A percentile compares a stretch with the other conserved stretches of the same genome.
Evolutionary conservation across 2,329 filamentous ascomycete species (phyloP).

Genomic region (Scopulariopsis brevicaulis): DNA sequence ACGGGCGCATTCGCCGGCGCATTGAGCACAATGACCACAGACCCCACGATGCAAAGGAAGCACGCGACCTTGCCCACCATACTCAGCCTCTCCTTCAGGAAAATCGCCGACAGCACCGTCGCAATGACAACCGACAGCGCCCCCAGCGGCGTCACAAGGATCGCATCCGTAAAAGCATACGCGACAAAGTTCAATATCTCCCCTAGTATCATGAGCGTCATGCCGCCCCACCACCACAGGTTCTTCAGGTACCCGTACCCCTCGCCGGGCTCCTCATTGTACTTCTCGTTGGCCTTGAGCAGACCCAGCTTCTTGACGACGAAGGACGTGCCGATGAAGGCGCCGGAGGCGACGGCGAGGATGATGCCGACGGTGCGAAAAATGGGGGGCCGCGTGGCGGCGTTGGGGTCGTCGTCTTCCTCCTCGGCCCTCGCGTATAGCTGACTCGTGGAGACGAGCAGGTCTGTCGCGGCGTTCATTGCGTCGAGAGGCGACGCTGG

Average conservation of each 20-base stretch:
- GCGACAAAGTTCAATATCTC: constrained; percentile 97
- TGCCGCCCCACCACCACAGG: constrained; percentile 86
- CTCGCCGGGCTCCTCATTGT: constrained; percentile 89
- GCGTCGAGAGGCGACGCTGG: not conserved
- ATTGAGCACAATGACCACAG: constrained; percentile 89
- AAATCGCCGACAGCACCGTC: constrained; percentile 83
- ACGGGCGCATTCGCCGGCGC: constrained; percentile 80
- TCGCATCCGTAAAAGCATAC: constrained; percentile 93
- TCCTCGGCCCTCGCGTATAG: constrained; percentile 1
- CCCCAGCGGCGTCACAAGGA: constrained; percentile 84
- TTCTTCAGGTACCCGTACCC: constrained; percentile 98
- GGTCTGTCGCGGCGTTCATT: constrained; percentile 1
- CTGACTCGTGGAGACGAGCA: not conserved
- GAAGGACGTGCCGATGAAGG: constrained; percentile 92
- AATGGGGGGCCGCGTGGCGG: constrained; percentile 28
- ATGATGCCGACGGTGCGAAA: constrained; percentile 85
- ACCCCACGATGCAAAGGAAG: constrained; percentile 88
- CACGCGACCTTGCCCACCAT: constrained; percentile 95
- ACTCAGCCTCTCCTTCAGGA: constrained; percentile 88
- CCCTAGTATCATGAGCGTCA: constrained; percentile 93
- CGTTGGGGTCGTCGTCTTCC: constrained; percentile 14
- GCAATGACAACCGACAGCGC: constrained; percentile 88
- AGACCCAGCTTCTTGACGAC: constrained; percentile 91
- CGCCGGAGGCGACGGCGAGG: constrained; percentile 74
- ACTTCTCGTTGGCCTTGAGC: constrained; percentile 87